Percentiles rank a stretch among this genome's conserved stretches.
These are phyloP conservation scores for Stephania cephalantha DNA, from an alignment of 164 flowering plant species.

Conservation along the genomic window DNA sequence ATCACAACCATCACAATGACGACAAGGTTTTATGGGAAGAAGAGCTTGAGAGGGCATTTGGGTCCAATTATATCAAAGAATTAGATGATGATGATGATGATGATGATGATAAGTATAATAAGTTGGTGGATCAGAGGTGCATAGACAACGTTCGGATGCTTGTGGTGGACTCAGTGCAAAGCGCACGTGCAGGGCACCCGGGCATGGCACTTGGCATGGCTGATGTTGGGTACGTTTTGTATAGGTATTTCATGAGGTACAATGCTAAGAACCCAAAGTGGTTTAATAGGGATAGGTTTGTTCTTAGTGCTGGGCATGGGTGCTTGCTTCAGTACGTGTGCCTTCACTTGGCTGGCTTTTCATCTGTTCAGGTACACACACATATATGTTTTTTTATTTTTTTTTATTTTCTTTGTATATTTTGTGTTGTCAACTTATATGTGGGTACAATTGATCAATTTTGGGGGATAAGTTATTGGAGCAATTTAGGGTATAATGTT, in stretches of 20 bases:
- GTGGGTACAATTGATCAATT: too few relatives aligned
- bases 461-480: too few relatives aligned
- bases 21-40: slow-evolving; percentile 34
- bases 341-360: slow-evolving; percentile 44
- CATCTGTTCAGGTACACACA: slow-evolving; percentile 33
- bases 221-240: slow-evolving; percentile 34
- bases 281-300: slow-evolving; percentile 53
- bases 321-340: slow-evolving; percentile 44
- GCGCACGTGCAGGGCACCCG: slow-evolving; percentile 43
- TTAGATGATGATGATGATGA: slow-evolving; percentile 21
- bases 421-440: too few relatives aligned
- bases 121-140: slow-evolving; percentile 31
- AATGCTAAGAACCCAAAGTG: slow-evolving; percentile 43
- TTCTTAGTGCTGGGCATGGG: slow-evolving; percentile 49
- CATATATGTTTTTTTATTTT: too few relatives aligned
- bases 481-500: too few relatives aligned
- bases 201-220: slow-evolving; percentile 56
- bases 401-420: too few relatives aligned
- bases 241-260: slow-evolving; percentile 37
- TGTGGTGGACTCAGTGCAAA: slow-evolving; percentile 38
- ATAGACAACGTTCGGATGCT: slow-evolving; percentile 48
- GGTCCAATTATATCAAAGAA: slow-evolving; percentile 1
- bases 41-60: slow-evolving; percentile 25
- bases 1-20: slow-evolving; percentile 5
- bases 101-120: slow-evolving; percentile 24